These are phyloP conservation scores for Aspergillus calidoustus DNA, from an alignment of 2,329 filamentous ascomycete genomes.

Conservation along the genomic window DNA sequence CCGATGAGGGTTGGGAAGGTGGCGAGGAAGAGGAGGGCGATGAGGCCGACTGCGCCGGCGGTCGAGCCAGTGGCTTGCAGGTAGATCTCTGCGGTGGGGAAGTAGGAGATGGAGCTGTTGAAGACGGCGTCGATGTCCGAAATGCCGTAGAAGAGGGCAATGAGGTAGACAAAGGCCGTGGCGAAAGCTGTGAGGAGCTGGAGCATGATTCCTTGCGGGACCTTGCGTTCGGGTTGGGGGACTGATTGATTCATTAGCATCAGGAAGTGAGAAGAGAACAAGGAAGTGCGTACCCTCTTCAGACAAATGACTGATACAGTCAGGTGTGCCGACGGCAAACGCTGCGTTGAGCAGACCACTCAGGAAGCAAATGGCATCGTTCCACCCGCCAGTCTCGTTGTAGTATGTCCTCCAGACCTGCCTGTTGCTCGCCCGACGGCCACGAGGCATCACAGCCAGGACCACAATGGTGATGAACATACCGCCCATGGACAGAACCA, in stretches of 20 bases:
- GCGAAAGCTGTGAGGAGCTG: slow-evolving; percentile 51
- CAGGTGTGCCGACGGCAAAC: slow-evolving; percentile 67
- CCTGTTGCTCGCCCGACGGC: slow-evolving; percentile 29
- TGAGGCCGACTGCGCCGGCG: slow-evolving; percentile 56
- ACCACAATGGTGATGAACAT: slow-evolving; percentile 55
- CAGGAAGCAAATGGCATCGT: slow-evolving; percentile 52
- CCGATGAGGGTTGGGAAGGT: slow-evolving; percentile 58
- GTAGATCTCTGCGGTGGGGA: slow-evolving; percentile 71
- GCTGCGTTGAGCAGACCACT: slow-evolving; percentile 68
- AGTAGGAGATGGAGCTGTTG: slow-evolving; percentile 49
- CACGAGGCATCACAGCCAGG: slow-evolving; percentile 52
- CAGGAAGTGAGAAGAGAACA: not conserved
- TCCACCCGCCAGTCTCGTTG: slow-evolving; percentile 38
- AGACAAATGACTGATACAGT: slow-evolving; percentile 65
- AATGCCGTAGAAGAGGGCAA: slow-evolving; percentile 46
- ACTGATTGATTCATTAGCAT: slow-evolving; percentile 22
- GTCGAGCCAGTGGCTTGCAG: slow-evolving; percentile 59
- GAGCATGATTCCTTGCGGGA: slow-evolving; percentile 51
- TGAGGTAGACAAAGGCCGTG: slow-evolving; percentile 53
- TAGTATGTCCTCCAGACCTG: slow-evolving; percentile 36
- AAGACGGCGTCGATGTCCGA: slow-evolving; percentile 57
- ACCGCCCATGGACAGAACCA: slow-evolving; percentile 57
- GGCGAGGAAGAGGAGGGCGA: slow-evolving; percentile 59
- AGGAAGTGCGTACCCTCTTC: slow-evolving; percentile 53
- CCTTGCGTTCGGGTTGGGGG: slow-evolving; percentile 37